Evolutionary conservation across 1,284 basidiomycete species (phyloP).

Genomic region (Cryptococcus sp.): DNA sequence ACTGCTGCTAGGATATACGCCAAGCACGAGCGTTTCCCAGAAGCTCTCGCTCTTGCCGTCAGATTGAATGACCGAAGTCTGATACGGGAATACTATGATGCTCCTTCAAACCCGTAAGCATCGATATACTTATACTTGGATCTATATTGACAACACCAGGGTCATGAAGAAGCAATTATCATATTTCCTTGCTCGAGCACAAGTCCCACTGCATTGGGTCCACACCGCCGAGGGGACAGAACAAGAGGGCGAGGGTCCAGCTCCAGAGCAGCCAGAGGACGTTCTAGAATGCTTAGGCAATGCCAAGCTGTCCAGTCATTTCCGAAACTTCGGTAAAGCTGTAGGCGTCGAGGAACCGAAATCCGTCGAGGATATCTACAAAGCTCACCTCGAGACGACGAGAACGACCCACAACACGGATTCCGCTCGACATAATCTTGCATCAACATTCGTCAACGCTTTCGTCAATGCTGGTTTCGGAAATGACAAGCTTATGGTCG

Average conservation of each 20-base stretch:
- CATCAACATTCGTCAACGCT: conserved; percentile 96
- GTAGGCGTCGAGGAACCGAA: conserved; percentile 85
- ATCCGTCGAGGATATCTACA: conserved; percentile 95
- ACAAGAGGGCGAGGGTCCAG: conserved; percentile 52
- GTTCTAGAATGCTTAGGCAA: conserved; percentile 81
- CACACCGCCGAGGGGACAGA: conserved; percentile 53
- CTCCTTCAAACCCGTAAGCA: conserved; percentile 75
- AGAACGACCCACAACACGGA: conserved; percentile 67
- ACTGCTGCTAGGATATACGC: conserved; percentile 89
- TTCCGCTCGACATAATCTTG: conserved; percentile 90
- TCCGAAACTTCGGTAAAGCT: conserved; percentile 91
- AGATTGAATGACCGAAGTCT: conserved; percentile 77
- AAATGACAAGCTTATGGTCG: conserved; percentile 97
- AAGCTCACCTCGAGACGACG: conserved; percentile 88
- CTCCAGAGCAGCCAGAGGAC: conserved; percentile 72
- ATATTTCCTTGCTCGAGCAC: conserved; percentile 85
- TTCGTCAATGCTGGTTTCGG: conserved; percentile 99
- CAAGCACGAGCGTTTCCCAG: conserved; percentile 80
- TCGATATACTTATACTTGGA: neutral
- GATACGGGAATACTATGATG: conserved; percentile 74
- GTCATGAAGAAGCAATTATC: conserved; percentile 95
- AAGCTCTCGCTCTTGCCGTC: conserved; percentile 84
- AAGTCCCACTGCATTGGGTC: conserved; percentile 87
- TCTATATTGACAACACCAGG: conserved; percentile 43
- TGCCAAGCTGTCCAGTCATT: conserved; percentile 72